Evolutionary conservation across 208 protist genomes (phyloP).

Genomic region (Crithidia acanthocephali): DNA sequence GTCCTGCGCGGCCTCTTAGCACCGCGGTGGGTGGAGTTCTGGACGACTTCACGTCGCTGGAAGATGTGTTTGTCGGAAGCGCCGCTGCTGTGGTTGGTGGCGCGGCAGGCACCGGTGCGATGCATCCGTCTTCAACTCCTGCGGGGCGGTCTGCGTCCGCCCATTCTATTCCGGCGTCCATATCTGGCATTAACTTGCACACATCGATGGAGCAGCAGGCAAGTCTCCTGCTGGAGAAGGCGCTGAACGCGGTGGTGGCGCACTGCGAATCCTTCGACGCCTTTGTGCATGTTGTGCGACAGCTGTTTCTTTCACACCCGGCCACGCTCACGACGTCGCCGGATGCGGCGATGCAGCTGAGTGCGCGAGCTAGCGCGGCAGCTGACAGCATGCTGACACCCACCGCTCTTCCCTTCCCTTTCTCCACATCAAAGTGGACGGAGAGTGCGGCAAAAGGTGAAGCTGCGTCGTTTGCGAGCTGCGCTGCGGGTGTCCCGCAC

Average conservation of each 20-base stretch:
- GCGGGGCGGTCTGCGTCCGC: not conserved
- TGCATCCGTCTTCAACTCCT: no score
- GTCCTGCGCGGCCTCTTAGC: no score
- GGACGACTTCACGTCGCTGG: no score
- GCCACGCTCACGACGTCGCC: constrained; percentile 6
- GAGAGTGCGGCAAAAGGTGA: no score
- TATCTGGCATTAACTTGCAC: no score
- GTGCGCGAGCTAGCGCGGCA: not conserved
- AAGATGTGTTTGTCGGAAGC: no score
- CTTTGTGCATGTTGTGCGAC: constrained; percentile 11
- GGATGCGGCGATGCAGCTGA: constrained; percentile 6
- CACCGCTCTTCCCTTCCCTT: not conserved
- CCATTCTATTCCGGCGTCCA: not conserved
- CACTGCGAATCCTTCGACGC: constrained; percentile 7
- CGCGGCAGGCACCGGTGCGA: no score
- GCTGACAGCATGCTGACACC: not conserved
- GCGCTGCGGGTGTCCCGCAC: no score
- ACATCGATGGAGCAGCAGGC: not conserved
- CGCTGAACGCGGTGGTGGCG: not conserved
- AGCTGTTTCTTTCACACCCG: constrained; percentile 12
- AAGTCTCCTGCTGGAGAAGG: not conserved
- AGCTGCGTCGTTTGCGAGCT: no score
- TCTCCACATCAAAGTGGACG: not conserved
- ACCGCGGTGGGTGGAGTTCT: no score
- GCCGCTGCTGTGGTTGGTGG: not conserved